Base-by-base conservation (phyloP, 78 protist species). In the Speleostelium caveatum region DNA sequence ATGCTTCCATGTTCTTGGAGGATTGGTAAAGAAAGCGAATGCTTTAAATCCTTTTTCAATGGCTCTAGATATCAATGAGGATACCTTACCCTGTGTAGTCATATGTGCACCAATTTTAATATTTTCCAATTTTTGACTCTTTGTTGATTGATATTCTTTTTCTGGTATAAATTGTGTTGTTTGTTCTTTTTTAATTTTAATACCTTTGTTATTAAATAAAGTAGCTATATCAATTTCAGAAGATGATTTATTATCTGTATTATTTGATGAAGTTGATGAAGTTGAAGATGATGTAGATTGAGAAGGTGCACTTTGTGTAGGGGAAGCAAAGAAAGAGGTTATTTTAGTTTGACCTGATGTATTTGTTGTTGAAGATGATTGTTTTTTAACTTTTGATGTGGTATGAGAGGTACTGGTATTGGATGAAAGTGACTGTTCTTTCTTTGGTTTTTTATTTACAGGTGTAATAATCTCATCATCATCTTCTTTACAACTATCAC, bases 1-100 rank as follows among this genome's bases (percentile, higher is more conserved):
- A 3, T 35, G 42, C 41, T 26, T 58, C 93, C 93, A 87, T 8
- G 66, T 16, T 16, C 93, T 55, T 74, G 79, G 86, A 19, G 77
- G 33, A 4, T 42, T 24, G 1, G 68, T 42, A 75, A 77, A 76
- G 28, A 87, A 33, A 21, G 93, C 93, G 14, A 87, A 36, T 2
- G 87, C 72, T 4, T 73, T 78, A 21, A 79, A 77, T 1, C 86
- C 87, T 6, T 22, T 3, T 14, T 30, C 30, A 14, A 30, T 35
- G 14, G 85, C 93, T 0, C 26, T 59, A 17, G 28, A 24, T 60
- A 75, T 63, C 14, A 72, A 32, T 22, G 65, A 6, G 24, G 65
- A 39, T 24, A 41, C 24, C 17, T 63, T 63, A 33, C 10, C 24
- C n/a, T 33, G 30, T 0, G 51, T 51, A 36, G 78, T 51, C 2